Evolutionary conservation across 805 yeast genomes (phyloP).

Genomic region (Diddensiella transvaalensis): DNA sequence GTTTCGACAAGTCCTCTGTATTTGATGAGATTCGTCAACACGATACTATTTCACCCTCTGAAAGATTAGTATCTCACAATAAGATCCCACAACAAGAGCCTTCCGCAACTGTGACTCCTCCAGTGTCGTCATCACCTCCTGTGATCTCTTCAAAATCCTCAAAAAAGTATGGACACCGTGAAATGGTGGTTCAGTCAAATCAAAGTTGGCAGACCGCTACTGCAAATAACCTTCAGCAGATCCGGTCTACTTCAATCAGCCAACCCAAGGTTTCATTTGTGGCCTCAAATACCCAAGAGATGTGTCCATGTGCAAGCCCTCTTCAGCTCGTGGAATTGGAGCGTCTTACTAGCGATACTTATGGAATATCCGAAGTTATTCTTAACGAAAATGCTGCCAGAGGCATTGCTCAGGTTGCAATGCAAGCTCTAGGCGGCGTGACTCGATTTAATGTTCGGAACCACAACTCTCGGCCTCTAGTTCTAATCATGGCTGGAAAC

Average conservation of each 20-base stretch:
- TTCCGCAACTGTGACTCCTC: conserved; percentile 24
- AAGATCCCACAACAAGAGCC: too few relatives aligned
- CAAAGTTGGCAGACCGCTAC: conserved; percentile 22
- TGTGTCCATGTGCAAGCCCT: conserved; percentile 53
- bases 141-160: not conserved
- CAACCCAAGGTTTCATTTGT: not conserved
- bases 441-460: conserved; percentile 60
- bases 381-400: conserved; percentile 66
- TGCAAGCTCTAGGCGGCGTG: conserved; percentile 65
- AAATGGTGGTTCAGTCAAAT: conserved; percentile 60
- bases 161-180: conserved; percentile 61
- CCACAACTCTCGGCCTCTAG: conserved; percentile 77
- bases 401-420: conserved; percentile 56
- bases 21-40: conserved; percentile 68
- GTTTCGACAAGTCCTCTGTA: conserved; percentile 76
- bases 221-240: not conserved
- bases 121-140: not conserved
- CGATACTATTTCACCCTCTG: conserved; percentile 57
- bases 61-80: conserved; percentile 74
- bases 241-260: not conserved
- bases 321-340: conserved; percentile 77
- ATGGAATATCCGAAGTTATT: conserved; percentile 43
- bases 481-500: conserved; percentile 61
- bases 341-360: conserved; percentile 51
- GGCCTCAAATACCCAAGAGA: conserved; percentile 6